Base-by-base conservation (phyloP, 2,329 filamentous ascomycete species). In the Pestalotiopsis sp. region DNA sequence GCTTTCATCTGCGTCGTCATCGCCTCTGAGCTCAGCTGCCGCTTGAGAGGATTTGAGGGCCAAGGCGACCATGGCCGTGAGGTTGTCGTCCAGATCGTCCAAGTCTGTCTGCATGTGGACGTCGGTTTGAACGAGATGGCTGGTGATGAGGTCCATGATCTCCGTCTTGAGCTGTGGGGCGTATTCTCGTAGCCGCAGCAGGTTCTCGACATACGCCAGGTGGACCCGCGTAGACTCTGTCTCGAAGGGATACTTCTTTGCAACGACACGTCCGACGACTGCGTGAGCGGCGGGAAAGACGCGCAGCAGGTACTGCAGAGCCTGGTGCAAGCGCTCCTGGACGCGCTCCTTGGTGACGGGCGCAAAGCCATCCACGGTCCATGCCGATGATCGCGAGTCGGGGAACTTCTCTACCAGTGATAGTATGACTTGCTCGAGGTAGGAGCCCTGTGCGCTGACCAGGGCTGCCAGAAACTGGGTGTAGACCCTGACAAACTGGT, bases 51-150 rank as follows among this genome's bases (percentile, higher is more conserved):
- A 76, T 57, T 80, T 78, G 20, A 87, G 79, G 65, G 85, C 88
- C 77, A 86, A 85, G 65, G 93, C 86, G 20, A 95, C 88, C 66
- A 90, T 89, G 27, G 94, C 90, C 67, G 94, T 92, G 11, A 94
- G 86, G 67, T 97, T 93, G 71, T 98, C 95, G 71, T 98, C 95
- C 70, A 97, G 83, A 74, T 98, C 95, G 71, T 98, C 94, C 75
- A 98, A 84, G 75, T 98, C 95, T 64, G 95, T 89, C 80, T 98
- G 95, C 80, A 98, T 96, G 78, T 98, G 93, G 1, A 97, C 94
- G 78, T 99, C 96, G 69, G 98, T 93, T 80, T 96, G 96, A 75
- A 98, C 93, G 7, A 98, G 86, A 71, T 93, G 91, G 73, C 95
- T 92, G 57, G 94, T 92, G 62, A 98, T 92, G 13, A 97, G 83